These are phyloP conservation scores for Cinnamomum chago DNA, from an alignment of 164 flowering plant genomes.

Conservation along the genomic window DNA sequence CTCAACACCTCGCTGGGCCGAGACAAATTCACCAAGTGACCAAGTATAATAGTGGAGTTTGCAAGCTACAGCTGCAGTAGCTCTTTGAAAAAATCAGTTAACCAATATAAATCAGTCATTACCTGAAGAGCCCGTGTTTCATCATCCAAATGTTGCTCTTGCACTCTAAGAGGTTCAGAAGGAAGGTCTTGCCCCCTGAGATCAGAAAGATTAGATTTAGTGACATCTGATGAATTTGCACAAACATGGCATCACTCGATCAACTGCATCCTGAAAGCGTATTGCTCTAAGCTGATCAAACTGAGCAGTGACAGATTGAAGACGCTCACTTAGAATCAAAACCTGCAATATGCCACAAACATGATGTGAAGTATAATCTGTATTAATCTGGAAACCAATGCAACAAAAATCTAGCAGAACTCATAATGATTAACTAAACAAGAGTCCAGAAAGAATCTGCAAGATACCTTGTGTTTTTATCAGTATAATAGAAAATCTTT, in stretches of 20 bases:
- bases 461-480: not conserved
- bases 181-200: conserved; percentile 37
- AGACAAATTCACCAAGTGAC: no score
- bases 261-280: conserved; percentile 81
- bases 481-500: not conserved
- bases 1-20: no score
- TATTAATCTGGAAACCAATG: not conserved
- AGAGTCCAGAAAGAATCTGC: not conserved
- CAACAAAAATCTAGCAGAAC: not conserved
- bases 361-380: not conserved
- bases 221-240: conserved; percentile 26
- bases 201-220: conserved; percentile 30
- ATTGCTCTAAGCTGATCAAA: conserved; percentile 82
- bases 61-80: no score
- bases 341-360: conserved; percentile 45
- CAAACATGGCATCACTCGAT: conserved; percentile 64
- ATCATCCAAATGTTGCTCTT: conserved; percentile 82
- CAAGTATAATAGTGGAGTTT: no score
- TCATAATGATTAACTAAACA: not conserved
- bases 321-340: conserved; percentile 81
- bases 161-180: conserved; percentile 49
- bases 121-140: conserved; percentile 98
- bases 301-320: conserved; percentile 77
- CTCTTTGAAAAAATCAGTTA: no score
- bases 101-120: not conserved